phyloP scores from a whole-genome alignment of 805 yeast genomes.

The Myxozyma udenii region DNA sequence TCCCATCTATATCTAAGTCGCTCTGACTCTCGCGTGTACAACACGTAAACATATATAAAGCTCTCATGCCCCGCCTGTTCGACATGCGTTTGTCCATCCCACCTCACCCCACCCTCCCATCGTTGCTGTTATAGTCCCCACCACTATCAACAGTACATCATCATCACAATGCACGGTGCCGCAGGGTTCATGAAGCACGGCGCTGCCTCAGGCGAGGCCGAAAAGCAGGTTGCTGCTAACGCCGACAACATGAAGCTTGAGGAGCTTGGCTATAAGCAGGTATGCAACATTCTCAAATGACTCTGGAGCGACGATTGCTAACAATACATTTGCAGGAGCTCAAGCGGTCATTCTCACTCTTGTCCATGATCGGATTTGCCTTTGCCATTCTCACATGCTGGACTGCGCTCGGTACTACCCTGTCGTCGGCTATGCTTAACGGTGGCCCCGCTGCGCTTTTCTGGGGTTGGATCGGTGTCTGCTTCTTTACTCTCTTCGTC shows the following conservation, averaged over 20 bases:
- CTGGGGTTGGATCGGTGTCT: slow-evolving; percentile 60
- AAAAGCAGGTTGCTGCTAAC: not conserved
- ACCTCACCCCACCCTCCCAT: not conserved
- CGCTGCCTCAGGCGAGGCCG: not conserved
- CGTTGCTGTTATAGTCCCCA: not conserved
- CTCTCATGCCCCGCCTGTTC: not conserved
- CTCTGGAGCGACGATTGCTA: slow-evolving; percentile 36
- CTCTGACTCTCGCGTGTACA: not conserved
- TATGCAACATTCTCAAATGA: slow-evolving; percentile 38
- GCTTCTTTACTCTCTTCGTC: slow-evolving; percentile 54
- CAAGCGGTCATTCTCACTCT: slow-evolving; percentile 54
- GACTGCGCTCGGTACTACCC: slow-evolving; percentile 63
- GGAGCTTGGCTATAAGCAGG: slow-evolving; percentile 34
- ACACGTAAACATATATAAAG: no score
- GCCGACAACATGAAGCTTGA: slow-evolving; percentile 17
- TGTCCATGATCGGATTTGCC: slow-evolving; percentile 49
- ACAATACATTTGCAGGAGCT: slow-evolving; percentile 42
- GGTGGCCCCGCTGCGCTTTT: slow-evolving; percentile 63
- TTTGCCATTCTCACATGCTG: slow-evolving; percentile 63
- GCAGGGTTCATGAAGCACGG: not conserved
- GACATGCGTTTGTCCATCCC: not conserved
- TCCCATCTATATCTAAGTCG: not conserved
- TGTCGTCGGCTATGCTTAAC: slow-evolving; percentile 57
- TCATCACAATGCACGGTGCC: not conserved
- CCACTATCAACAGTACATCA: not conserved